phyloP scores from a whole-genome alignment of 345 rosid species.

The Gossypium raimondii region DNA sequence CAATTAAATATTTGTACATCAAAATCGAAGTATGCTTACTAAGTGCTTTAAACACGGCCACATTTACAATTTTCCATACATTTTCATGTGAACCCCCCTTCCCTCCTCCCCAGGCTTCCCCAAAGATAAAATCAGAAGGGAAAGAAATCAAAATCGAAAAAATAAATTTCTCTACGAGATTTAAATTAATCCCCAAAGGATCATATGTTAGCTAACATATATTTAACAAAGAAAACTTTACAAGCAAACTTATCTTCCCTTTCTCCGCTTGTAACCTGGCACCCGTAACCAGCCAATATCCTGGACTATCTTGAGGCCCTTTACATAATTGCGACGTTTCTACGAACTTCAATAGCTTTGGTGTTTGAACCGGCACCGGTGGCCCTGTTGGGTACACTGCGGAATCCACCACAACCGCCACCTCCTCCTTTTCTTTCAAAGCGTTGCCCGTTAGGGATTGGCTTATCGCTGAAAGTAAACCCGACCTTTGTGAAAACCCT shows the following conservation, averaged over 20 bases:
- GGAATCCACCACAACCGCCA: constrained; percentile 54
- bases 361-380: constrained; percentile 63
- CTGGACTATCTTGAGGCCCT: constrained; percentile 87
- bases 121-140: not conserved
- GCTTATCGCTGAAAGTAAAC: constrained; percentile 69
- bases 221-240: constrained; percentile 69
- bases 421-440: constrained; percentile 35
- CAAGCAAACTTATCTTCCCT: constrained; percentile 75
- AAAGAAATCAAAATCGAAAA: not conserved
- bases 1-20: too few relatives aligned
- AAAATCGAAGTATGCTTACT: too few relatives aligned
- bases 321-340: constrained; percentile 67
- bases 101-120: not conserved
- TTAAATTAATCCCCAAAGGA: not conserved
- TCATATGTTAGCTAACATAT: constrained; percentile 1
- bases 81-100: too few relatives aligned
- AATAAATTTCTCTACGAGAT: not conserved
- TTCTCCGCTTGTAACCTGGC: constrained; percentile 62
- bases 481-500: constrained; percentile 54
- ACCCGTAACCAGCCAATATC: constrained; percentile 89
- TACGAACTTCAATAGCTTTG: constrained; percentile 67
- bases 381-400: constrained; percentile 83
- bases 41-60: too few relatives aligned
- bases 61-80: too few relatives aligned
- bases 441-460: constrained; percentile 41